Evolutionary conservation across 1,284 basidiomycete genomes (phyloP), one percentile per base, ranked within the genome.

Genomic region (Rhodotorula sp.): DNA sequence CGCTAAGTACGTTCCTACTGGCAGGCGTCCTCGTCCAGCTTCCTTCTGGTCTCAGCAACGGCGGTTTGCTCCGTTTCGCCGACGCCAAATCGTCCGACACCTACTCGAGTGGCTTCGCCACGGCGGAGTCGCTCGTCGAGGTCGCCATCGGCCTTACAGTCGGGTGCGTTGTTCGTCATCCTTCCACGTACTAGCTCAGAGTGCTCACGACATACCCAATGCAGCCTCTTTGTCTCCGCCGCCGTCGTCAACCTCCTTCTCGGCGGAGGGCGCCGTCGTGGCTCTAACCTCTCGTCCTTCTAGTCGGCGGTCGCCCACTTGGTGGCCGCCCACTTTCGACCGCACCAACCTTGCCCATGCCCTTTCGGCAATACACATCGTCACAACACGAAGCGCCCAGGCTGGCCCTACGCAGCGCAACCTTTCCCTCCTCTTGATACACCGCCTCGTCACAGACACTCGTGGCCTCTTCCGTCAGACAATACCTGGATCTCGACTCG

Each of bases 21-120:
- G 1, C 46, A 64, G 53, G 56, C n/a, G 90, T 94, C 65, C 83
- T 94, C 24, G 90, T 93, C 81, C 92, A 94, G 81, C 85, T 94
- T 1, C 92, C 91, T 0, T 90, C 89, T 18, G 92, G 91, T 64
- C 84, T 94, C n/a, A 87, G 88, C 10, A 90, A 87, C 66, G 89
- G 89, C 34, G 90, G 92, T 48, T 84, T 94, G n/a, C 84, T 94
- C 74, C 87, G 86, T 72, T 91, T 90, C 77, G 88, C 86, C 10
- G 26, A 47, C 9, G 24, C 30, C 26, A 84, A 44, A 3, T 44
- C 84, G 59, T 75, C 75, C 58, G 81, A 85, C 74, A 82, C 48
- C 13, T 86, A 53, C 87, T 87, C 4, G 89, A 89, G 82, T 83
- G 85, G 80, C 86, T 87, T 34, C 86, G 48, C 56, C 46, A 82